phyloP scores from a whole-genome alignment of 2,329 filamentous ascomycete species.

The Cercospora janseana region DNA sequence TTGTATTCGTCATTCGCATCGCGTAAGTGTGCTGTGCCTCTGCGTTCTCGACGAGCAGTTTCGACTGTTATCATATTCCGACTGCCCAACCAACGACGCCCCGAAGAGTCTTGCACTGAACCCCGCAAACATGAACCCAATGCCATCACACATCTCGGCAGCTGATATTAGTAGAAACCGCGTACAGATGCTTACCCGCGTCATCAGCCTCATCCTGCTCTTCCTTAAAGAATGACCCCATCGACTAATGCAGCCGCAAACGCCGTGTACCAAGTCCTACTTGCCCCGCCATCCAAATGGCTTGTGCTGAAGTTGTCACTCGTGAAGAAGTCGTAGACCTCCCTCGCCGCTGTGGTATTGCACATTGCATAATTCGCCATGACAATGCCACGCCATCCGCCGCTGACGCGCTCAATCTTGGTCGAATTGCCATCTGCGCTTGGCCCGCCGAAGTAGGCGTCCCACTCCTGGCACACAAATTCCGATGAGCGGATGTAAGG shows the following conservation, averaged over 20 bases:
- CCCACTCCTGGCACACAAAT: conserved; percentile 83
- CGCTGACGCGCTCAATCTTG: conserved; percentile 59
- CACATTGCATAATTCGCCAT: conserved; percentile 78
- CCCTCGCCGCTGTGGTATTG: conserved; percentile 60
- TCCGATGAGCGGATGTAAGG: conserved; percentile 62
- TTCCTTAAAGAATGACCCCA: conserved; percentile 7
- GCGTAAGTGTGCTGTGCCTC: background rate
- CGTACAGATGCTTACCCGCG: background rate
- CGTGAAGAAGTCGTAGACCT: conserved; percentile 68
- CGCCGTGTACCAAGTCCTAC: conserved; percentile 79
- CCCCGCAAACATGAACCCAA: too few species aligned
- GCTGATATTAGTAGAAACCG: too few species aligned
- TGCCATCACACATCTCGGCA: too few species aligned
- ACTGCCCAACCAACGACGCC: background rate
- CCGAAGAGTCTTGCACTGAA: too few species aligned
- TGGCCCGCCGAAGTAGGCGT: conserved; percentile 65
- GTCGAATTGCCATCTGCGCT: conserved; percentile 8
- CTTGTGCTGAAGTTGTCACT: conserved; percentile 60
- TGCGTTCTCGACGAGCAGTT: background rate
- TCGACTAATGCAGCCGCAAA: conserved; percentile 66
- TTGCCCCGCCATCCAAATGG: conserved; percentile 79
- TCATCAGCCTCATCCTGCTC: background rate
- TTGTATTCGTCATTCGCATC: too few species aligned
- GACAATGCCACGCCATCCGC: conserved; percentile 83
- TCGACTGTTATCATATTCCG: background rate